Percentiles rank a stretch among this genome's conserved stretches.
Conservation (phyloP, 31 red algal genomes). For the Bonnemaisonia californica region DNA sequence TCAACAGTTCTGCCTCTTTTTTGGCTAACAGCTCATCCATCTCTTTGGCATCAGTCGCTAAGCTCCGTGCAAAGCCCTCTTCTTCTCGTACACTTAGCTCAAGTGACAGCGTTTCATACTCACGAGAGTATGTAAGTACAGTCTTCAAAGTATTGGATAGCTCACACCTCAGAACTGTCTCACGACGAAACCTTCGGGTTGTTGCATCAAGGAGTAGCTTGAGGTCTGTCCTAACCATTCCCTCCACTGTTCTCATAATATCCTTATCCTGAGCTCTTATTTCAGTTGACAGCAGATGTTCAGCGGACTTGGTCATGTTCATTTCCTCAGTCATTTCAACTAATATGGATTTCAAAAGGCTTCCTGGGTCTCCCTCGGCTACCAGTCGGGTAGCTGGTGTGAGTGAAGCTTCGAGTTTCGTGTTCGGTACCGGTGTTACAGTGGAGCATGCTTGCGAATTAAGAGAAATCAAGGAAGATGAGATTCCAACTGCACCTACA, state of each 20-base stretch:
- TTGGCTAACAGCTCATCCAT: slow-evolving; percentile 40
- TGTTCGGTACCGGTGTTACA: slow-evolving; percentile 1
- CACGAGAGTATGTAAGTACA: slow-evolving; percentile 29
- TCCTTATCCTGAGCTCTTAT: not conserved
- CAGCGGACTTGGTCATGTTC: slow-evolving; percentile 14
- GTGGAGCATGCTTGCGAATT: not conserved
- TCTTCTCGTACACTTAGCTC: slow-evolving; percentile 42
- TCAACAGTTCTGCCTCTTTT: slow-evolving; percentile 21
- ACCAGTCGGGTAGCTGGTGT: not conserved
- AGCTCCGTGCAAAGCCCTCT: slow-evolving; percentile 22
- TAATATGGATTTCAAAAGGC: slow-evolving; percentile 31
- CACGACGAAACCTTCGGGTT: slow-evolving; percentile 18
- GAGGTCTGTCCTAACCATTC: slow-evolving; percentile 3
- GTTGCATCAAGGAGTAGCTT: slow-evolving; percentile 16
- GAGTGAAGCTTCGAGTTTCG: slow-evolving; percentile 25
- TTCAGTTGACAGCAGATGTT: slow-evolving; percentile 8
- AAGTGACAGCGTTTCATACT: slow-evolving; percentile 42
- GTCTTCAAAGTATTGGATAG: slow-evolving; percentile 27
- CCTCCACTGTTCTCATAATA: slow-evolving; percentile 16
- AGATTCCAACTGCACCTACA: not conserved
- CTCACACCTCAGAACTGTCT: slow-evolving; percentile 23
- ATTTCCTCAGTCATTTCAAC: slow-evolving; percentile 51
- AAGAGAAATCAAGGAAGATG: not conserved
- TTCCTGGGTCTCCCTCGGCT: slow-evolving; percentile 5
- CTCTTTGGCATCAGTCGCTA: slow-evolving; percentile 37